Base-by-base conservation (phyloP, 352 stramenopile species). In the Pythium brassicae region DNA sequence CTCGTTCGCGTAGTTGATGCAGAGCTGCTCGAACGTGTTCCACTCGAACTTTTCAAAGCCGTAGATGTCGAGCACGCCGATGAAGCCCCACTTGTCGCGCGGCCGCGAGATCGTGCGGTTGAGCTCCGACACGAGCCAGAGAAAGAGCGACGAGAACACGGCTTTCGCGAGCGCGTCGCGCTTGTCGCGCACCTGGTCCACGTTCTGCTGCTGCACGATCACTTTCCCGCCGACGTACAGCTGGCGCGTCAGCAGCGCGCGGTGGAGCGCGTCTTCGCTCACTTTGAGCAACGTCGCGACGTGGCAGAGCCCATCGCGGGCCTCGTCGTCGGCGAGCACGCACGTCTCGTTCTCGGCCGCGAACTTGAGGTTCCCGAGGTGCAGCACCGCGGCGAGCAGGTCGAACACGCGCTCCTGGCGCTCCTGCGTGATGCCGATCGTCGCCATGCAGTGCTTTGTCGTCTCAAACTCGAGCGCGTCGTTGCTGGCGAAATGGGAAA, bases 61-160 rank as follows among this genome's bases (percentile, higher is more conserved):
- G 68, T 98, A 99, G 62, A 99, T 98, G 82, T 99, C 96, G 22
- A 98, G 65, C 23, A 99, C 88, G 65, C 93, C 92, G 59, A 98
- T 98, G 51, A 97, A 96, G 1, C 83, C 85, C 84, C 83, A 95
- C 61, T 90, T 92, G 53, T 91, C 75, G 32, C 86, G 66, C 26
- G 70, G 73, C 29, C 77, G 73, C 19, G 84, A 94, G 55, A 97
- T 97, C 42, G 86, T 95, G 20, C 80, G 71, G 66, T 97, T 97
- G 17, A 97, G 63, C 57, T 95, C 86, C 4, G 76, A 80, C 11
- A 98, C 92, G 19, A 98, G 75, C 80, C 86, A 95, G 48, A 95
- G 56, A 55, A 98, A 98, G 12, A 97, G 54, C 43, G 86, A 92
- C 55, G 87, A 94, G 76, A 98, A 98, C 51, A 98, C 87, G 5